Base-by-base conservation (phyloP, 768 basidiomycete species). In the Amanita jacksonii region DNA sequence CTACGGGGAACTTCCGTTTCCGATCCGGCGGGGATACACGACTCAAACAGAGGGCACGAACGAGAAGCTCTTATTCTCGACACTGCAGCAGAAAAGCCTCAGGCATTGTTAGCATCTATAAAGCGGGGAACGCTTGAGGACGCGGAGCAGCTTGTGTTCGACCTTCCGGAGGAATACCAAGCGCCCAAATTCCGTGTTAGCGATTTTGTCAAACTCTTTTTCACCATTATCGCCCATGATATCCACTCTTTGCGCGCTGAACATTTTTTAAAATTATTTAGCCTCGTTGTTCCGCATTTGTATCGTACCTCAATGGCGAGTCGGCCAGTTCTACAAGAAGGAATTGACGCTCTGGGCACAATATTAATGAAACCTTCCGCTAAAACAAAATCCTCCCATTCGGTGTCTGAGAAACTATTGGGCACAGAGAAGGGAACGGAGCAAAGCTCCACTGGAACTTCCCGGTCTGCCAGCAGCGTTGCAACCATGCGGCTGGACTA, bases 151-250 rank as follows among this genome's bases (percentile, higher is more conserved):
- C 58, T 71, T 33, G 63, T 69, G 2, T 57, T 73, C 31, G 63
- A 69, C 20, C 61, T 78, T 38, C 76, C 76, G 3, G 76, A 79
- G 23, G 71, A 80, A 57, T 79, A 78, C 48, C 79, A 80, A 55
- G 65, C 69, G 15, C 68, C 67, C 47, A 62, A 67, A 3, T 67
- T 89, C 10, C 65, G 65, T 15, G 65, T 81, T 53, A 80, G 81
- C 48, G 68, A 87, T 53, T 67, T 86, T 19, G 74, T 85, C 22
- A 74, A 78, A 12, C 67, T 89, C 6, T 77, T 86, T 55, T 67
- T 87, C 23, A 88, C 85, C 1, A 79, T 89, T 47, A 84, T 89
- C 43, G 85, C 83, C 5, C 80, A 86, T 50, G 79, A 86, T 56
- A 69, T 79, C 12, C 67, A 72, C 4, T 78, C 78, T 37, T 59